Conservation (phyloP, 1,284 basidiomycete genomes). For the Malassezia sp. region DNA sequence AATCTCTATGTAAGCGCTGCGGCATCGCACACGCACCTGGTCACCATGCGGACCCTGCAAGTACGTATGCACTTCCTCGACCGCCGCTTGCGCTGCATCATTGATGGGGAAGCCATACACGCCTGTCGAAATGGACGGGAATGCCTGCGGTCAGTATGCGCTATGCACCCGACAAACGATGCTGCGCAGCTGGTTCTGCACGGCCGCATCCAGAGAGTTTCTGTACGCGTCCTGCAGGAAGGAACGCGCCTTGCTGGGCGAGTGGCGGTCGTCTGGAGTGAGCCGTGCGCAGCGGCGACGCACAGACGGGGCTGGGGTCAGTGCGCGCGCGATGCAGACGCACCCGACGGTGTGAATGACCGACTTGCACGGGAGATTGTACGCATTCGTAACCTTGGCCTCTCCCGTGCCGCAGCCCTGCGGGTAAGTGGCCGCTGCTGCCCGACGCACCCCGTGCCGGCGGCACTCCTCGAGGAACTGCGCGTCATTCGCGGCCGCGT, state of each 20-base stretch:
- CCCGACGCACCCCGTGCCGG: slow-evolving; percentile 17
- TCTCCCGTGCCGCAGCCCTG: slow-evolving; percentile 70
- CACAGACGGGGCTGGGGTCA: slow-evolving; percentile 9
- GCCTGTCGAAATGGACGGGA: slow-evolving; percentile 41
- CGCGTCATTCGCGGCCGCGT: slow-evolving; percentile 63
- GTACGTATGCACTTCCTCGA: slow-evolving; percentile 26
- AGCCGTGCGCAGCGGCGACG: neutral
- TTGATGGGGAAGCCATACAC: slow-evolving; percentile 42
- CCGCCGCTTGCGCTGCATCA: slow-evolving; percentile 23
- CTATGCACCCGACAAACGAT: slow-evolving; percentile 15
- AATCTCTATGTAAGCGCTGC: slow-evolving; percentile 9
- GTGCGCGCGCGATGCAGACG: slow-evolving; percentile 51
- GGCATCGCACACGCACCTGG: slow-evolving; percentile 14
- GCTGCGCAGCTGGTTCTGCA: slow-evolving; percentile 12
- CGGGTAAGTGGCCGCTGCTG: slow-evolving; percentile 50
- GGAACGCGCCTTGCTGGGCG: slow-evolving; percentile 3
- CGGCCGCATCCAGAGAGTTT: slow-evolving; percentile 22
- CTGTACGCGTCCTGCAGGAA: slow-evolving; percentile 49
- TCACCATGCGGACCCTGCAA: slow-evolving; percentile 12
- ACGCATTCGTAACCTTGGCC: slow-evolving; percentile 61
- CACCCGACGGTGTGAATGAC: slow-evolving; percentile 88
- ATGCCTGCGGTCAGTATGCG: slow-evolving; percentile 21
- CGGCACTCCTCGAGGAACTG: slow-evolving; percentile 63
- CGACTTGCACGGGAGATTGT: slow-evolving; percentile 53
- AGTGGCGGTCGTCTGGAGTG: neutral